These are phyloP conservation scores for Phytophthora boehmeriae DNA, from an alignment of 352 stramenopile genomes.

Conservation along the genomic window DNA sequence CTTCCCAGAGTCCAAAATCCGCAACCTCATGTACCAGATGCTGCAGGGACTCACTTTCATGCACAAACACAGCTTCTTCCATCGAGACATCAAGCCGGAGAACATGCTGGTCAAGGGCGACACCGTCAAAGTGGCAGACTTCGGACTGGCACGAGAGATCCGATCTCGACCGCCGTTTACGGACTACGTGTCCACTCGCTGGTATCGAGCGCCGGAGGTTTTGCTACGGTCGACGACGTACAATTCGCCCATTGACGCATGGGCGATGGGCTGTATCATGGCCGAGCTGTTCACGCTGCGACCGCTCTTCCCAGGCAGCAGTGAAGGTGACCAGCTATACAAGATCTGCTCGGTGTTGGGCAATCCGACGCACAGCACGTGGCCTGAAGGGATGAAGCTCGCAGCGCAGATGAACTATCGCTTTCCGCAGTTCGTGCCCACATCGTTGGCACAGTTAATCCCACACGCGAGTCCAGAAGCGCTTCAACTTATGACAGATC, in stretches of 20 bases:
- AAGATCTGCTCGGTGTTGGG: slow-evolving; percentile 97
- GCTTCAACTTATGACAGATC: slow-evolving; percentile 92
- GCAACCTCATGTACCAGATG: slow-evolving; percentile 98
- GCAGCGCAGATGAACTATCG: slow-evolving; percentile 96
- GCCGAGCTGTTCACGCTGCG: slow-evolving; percentile 96
- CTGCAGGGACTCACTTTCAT: slow-evolving; percentile 97
- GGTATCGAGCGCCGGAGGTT: slow-evolving; percentile 98
- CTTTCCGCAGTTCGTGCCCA: slow-evolving; percentile 95
- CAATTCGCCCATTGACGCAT: slow-evolving; percentile 98
- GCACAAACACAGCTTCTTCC: slow-evolving; percentile 98
- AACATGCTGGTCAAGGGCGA: slow-evolving; percentile 97
- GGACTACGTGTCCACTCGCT: slow-evolving; percentile 98
- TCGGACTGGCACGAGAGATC: slow-evolving; percentile 97
- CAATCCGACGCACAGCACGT: slow-evolving; percentile 89
- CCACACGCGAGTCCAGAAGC: slow-evolving; percentile 90
- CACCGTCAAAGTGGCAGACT: slow-evolving; percentile 98
- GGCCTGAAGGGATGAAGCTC: slow-evolving; percentile 95
- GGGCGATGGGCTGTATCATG: slow-evolving; percentile 98
- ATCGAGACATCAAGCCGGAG: slow-evolving; percentile 98
- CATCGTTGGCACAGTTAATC: slow-evolving; percentile 88
- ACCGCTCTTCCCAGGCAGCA: slow-evolving; percentile 97
- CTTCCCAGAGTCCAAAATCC: slow-evolving; percentile 94
- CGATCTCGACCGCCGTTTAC: slow-evolving; percentile 93
- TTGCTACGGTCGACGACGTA: slow-evolving; percentile 95
- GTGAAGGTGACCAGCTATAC: slow-evolving; percentile 97